phyloP scores from a whole-genome alignment of 177 flowering plant species.

The Vitis hybrid region DNA sequence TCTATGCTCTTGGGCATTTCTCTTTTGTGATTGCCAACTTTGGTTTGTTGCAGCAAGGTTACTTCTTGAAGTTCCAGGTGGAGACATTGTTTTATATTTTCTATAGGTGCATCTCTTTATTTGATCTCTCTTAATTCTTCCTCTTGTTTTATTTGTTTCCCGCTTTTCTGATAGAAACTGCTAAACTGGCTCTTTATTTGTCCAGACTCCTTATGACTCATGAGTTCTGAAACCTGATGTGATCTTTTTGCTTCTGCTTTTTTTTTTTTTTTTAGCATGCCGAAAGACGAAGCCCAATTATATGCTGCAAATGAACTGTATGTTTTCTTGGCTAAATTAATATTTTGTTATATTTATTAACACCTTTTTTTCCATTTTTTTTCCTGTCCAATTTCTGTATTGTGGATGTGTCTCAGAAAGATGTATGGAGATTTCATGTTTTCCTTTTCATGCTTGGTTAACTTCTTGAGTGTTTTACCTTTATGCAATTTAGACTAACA shows the following conservation, averaged over 20 bases:
- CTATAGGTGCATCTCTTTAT: conserved; percentile 60
- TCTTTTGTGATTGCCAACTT: conserved; percentile 2
- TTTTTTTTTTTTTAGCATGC: conserved; percentile 68
- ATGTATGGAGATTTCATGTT: background rate
- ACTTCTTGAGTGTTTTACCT: no score
- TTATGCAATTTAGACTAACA: no score
- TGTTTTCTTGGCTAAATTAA: conserved; percentile 12
- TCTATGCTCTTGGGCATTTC: background rate
- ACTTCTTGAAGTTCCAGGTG: conserved; percentile 63
- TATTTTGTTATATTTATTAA: background rate
- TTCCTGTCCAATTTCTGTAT: background rate
- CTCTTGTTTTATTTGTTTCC: background rate
- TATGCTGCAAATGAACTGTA: conserved; percentile 93
- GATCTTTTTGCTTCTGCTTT: background rate
- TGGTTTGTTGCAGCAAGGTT: conserved; percentile 61
- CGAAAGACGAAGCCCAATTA: conserved; percentile 91
- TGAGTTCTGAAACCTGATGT: background rate
- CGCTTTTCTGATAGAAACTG: no score
- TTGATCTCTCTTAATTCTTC: background rate
- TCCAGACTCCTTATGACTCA: no score
- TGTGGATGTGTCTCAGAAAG: background rate
- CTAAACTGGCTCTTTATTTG: no score
- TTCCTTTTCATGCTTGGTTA: no score
- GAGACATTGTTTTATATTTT: conserved; percentile 84
- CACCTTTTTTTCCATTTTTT: background rate